These are phyloP conservation scores for Monilinia aucupariae DNA, from an alignment of 2,329 filamentous ascomycete species.

Conservation along the genomic window DNA sequence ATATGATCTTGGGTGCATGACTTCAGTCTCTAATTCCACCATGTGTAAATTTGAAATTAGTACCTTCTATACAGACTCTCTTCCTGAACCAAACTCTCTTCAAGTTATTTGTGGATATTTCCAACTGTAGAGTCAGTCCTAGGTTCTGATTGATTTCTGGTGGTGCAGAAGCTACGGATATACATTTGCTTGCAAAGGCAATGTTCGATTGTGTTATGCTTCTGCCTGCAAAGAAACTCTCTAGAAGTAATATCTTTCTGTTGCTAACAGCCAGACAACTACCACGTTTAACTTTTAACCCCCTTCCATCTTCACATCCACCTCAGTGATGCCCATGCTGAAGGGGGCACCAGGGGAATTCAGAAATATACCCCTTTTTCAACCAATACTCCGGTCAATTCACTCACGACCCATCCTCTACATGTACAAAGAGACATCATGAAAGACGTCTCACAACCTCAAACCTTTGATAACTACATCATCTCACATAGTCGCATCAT, in stretches of 20 bases:
- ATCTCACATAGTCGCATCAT: conserved; percentile 1
- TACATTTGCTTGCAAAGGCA: not conserved
- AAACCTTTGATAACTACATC: not conserved
- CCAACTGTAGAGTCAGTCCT: not conserved
- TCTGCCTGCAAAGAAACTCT: not conserved
- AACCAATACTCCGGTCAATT: not conserved
- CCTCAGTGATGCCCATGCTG: not conserved
- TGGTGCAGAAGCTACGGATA: not conserved
- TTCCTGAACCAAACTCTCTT: not conserved
- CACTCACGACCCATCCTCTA: not conserved
- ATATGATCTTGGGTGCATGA: too few relatives aligned
- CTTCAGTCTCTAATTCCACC: not conserved
- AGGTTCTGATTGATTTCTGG: not conserved
- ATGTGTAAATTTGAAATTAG: not conserved
- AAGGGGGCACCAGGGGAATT: not conserved
- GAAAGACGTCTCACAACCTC: not conserved
- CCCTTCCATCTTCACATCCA: not conserved
- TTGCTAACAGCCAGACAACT: too few relatives aligned
- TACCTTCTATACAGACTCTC: not conserved
- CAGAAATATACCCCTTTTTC: not conserved
- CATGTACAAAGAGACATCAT: not conserved
- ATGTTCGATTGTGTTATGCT: not conserved
- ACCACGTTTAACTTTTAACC: too few relatives aligned
- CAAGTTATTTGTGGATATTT: not conserved
- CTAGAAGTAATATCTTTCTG: too few relatives aligned